Evolutionary conservation across 225 moss, liverwort and hornwort genomes (phyloP).

Genomic region (Pseudisothecium myosuroides): DNA sequence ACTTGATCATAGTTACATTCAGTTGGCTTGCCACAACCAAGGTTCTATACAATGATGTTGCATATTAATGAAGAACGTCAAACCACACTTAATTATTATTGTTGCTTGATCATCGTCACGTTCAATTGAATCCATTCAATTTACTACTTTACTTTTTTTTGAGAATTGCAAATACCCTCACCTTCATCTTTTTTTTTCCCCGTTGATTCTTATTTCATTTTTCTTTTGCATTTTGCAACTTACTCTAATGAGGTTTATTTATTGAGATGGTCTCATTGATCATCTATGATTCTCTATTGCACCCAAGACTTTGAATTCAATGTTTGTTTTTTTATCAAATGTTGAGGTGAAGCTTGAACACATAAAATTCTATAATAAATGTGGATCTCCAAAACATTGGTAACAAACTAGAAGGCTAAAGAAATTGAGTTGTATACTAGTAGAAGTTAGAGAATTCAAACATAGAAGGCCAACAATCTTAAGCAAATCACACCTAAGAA

Average conservation of each 20-base stretch:
- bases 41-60: too few species aligned
- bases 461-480: neutral
- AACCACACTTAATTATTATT: neutral
- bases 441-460: too few species aligned
- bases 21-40: too few species aligned
- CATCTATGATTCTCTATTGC: neutral
- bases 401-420: neutral
- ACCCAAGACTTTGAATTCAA: neutral
- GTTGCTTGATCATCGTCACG: neutral
- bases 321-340: neutral
- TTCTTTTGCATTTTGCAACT: neutral
- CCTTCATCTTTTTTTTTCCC: neutral
- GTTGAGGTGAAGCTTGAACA: neutral
- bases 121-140: neutral
- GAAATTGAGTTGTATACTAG: neutral
- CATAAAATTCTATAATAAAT: too few species aligned
- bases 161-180: neutral
- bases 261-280: neutral
- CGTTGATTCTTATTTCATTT: neutral
- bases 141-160: neutral
- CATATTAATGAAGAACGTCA: neutral
- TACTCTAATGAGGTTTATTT: neutral
- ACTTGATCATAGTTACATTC: neutral
- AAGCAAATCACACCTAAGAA: neutral
- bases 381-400: too few species aligned